Evolutionary conservation across 345 rosid genomes (phyloP), one percentile per base, ranked within the genome.

Genomic region (Euphorbia tirucalli): DNA sequence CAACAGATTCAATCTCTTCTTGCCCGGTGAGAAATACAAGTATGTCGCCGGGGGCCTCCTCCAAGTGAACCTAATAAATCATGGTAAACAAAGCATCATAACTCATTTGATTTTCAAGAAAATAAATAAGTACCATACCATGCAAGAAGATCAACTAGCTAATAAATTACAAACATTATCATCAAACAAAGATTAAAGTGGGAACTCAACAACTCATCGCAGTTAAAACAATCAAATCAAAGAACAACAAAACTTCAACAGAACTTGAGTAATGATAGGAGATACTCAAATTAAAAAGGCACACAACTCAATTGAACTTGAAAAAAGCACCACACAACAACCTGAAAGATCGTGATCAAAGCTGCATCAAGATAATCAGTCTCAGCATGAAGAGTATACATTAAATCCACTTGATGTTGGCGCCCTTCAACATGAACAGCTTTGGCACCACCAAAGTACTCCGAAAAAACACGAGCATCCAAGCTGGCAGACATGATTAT

Each of bases 401-500:
- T 82, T 74, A 88, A 78, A 69, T 89, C 96, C 68, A 94, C 96
- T 0, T 89, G 89, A 83, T 87, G 86, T 72, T 90, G 97, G 52
- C 98, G 81, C 50, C 97, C 97, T 77, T 87, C 83, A 79, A 94
- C 73, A 63, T 89, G 96, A 78, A 94, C 90, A 57, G 96, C 96
- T 81, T 76, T 92, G 55, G 98, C 98, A 80, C 91, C 87, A 74
- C 88, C 92, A 65, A 85, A 89, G 81, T 94, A 92, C 46, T 87
- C 89, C 0, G 95, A 90, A 78, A 92, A 94, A 73, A 84, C 81
- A 35, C 87, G 91, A 19, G 97, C 96, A 80, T 94, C 96, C 82
- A 94, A 89, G 78, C 97, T 94, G n/a, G 98, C 97, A 82, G 98
- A 94, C 97, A 94, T 94, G 57, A 94, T 77, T 44, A 94, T 83